Percentiles rank a stretch among this genome's conserved stretches.
These are phyloP conservation scores for Thermomyces lanuginosus DNA, from an alignment of 2,329 filamentous ascomycete species.

Conservation along the genomic window DNA sequence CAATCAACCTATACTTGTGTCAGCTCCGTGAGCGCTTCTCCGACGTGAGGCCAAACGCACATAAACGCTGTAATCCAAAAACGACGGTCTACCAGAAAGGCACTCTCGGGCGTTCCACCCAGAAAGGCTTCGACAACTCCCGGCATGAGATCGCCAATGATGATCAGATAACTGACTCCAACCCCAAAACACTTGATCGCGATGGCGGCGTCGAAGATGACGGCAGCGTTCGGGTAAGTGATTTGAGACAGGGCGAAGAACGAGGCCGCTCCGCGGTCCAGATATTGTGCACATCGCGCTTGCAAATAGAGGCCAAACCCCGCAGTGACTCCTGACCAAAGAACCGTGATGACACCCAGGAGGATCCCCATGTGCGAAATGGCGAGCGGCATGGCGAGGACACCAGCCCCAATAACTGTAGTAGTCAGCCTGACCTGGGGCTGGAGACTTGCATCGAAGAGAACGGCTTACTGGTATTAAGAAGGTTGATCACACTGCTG, in stretches of 20 bases:
- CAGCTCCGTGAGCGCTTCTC: conserved; percentile 6
- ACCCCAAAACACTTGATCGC: conserved; percentile 97
- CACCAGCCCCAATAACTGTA: conserved; percentile 77
- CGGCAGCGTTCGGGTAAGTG: conserved; percentile 88
- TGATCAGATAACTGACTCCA: conserved; percentile 92
- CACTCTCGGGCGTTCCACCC: conserved; percentile 42
- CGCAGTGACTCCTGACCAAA: conserved; percentile 80
- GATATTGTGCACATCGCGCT: conserved; percentile 77
- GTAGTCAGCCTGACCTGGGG: neutral
- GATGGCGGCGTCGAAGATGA: conserved; percentile 90
- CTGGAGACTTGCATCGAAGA: conserved; percentile 1
- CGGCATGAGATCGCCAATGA: conserved; percentile 96
- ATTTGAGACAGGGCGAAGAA: conserved; percentile 97
- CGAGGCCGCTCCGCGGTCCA: conserved; percentile 73
- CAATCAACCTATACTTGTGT: conserved; percentile 47
- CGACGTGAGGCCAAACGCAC: conserved; percentile 30
- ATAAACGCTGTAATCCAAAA: conserved; percentile 99
- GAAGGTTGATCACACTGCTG: conserved; percentile 84
- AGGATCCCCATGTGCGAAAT: conserved; percentile 91
- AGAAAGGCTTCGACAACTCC: conserved; percentile 75
- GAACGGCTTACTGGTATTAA: conserved; percentile 64
- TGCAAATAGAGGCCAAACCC: conserved; percentile 93
- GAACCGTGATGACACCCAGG: conserved; percentile 64
- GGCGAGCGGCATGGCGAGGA: conserved; percentile 87
- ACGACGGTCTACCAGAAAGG: conserved; percentile 71